phyloP scores from a whole-genome alignment of 2,329 filamentous ascomycete genomes.

The Arthrinium puccinioides region DNA sequence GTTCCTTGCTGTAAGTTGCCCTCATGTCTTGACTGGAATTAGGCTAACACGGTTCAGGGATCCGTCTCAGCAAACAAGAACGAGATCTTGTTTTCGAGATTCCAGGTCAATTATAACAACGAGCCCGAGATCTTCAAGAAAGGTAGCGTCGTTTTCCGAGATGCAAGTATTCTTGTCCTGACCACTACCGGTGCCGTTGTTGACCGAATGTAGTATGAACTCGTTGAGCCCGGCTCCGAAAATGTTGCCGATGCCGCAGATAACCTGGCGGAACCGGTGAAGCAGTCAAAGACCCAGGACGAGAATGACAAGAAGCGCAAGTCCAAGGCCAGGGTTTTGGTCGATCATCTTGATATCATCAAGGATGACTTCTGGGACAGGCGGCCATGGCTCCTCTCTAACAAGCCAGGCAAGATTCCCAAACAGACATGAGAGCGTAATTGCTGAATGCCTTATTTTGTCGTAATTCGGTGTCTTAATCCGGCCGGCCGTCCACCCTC shows the following conservation, averaged over 20 bases:
- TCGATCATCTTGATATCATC: conserved; percentile 90
- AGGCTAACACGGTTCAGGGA: conserved; percentile 48
- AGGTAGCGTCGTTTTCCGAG: conserved; percentile 81
- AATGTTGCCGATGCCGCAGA: conserved; percentile 39
- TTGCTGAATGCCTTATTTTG: too few relatives aligned
- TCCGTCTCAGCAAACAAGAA: conserved; percentile 86
- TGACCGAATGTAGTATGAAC: conserved; percentile 52
- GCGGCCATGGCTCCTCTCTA: conserved; percentile 76
- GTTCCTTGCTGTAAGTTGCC: conserved; percentile 54
- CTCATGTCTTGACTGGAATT: too few relatives aligned
- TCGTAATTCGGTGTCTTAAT: too few relatives aligned
- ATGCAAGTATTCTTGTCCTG: conserved; percentile 42
- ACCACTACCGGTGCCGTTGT: conserved; percentile 2
- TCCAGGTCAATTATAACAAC: conserved; percentile 96
- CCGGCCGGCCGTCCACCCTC: too few relatives aligned
- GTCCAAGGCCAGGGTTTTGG: conserved; percentile 70
- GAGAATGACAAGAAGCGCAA: conserved; percentile 79
- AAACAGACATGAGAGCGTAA: conserved; percentile 39
- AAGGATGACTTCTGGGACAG: conserved; percentile 89
- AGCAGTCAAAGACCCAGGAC: conserved; percentile 68
- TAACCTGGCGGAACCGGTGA: conserved; percentile 41
- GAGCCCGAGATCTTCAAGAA: conserved; percentile 90
- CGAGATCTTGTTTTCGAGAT: conserved; percentile 84
- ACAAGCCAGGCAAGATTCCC: conserved; percentile 65
- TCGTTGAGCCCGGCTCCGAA: conserved; percentile 52